These are phyloP conservation scores for Phytophthora fragariaefolia DNA, from an alignment of 352 stramenopile genomes.

Conservation along the genomic window DNA sequence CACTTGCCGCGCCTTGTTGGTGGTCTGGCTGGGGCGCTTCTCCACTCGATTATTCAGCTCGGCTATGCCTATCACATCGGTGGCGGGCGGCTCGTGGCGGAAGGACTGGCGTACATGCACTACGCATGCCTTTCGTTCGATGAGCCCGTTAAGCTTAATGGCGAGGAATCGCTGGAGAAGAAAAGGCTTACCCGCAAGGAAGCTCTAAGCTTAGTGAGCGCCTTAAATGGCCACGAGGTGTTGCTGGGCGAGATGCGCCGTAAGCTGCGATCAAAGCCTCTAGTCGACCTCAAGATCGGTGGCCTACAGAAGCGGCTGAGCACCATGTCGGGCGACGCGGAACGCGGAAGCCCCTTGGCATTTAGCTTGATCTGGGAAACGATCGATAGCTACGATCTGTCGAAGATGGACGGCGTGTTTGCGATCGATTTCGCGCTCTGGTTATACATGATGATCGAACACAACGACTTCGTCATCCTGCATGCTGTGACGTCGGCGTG, in stretches of 20 bases:
- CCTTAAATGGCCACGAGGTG: constrained; percentile 29
- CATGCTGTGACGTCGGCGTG: constrained; percentile 49
- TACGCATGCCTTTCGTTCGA: constrained; percentile 46
- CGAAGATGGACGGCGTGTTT: constrained; percentile 40
- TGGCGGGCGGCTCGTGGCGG: constrained; percentile 39
- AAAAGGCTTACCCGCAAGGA: constrained; percentile 31
- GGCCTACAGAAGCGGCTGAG: constrained; percentile 34
- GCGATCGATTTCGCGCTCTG: constrained; percentile 45
- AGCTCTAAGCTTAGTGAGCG: constrained; percentile 26
- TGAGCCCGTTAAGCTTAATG: constrained; percentile 16
- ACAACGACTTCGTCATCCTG: constrained; percentile 51
- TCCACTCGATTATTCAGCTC: constrained; percentile 51
- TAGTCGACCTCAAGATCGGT: constrained; percentile 29
- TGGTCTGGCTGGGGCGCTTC: constrained; percentile 44
- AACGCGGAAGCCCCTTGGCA: constrained; percentile 30
- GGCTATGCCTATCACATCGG: constrained; percentile 50
- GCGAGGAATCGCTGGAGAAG: constrained; percentile 22
- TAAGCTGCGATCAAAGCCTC: constrained; percentile 32
- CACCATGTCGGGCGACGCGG: constrained; percentile 37
- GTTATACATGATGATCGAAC: constrained; percentile 45
- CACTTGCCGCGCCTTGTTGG: constrained; percentile 44
- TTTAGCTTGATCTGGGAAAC: constrained; percentile 38
- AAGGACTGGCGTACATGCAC: constrained; percentile 52
- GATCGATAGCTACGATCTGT: constrained; percentile 41
- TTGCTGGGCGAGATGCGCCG: constrained; percentile 33